Conservation (phyloP, 208 protist species). For the Phytomonas francai region DNA sequence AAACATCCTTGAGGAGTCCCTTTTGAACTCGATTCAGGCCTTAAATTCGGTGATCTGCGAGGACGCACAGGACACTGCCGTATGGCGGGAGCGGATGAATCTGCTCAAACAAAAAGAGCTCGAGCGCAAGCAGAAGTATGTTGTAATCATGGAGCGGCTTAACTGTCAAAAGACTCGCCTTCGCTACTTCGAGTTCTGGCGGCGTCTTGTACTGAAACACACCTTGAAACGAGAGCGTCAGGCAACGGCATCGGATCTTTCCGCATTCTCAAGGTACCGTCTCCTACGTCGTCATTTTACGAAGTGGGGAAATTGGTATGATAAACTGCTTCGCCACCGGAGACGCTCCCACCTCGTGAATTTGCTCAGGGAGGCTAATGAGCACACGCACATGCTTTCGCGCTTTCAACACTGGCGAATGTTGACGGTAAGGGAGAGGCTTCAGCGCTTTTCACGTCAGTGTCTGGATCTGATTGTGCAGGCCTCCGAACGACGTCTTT, state of each 20-base stretch:
- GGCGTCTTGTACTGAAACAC: slow-evolving; percentile 14
- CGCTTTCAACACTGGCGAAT: slow-evolving; percentile 12
- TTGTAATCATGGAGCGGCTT: slow-evolving; percentile 46
- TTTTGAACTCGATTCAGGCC: slow-evolving; percentile 35
- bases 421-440: too few relatives aligned
- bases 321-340: slow-evolving; percentile 42
- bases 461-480: too few relatives aligned
- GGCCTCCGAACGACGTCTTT: too few relatives aligned
- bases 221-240: slow-evolving; percentile 5
- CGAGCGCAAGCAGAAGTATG: slow-evolving; percentile 53
- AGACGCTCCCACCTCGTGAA: slow-evolving; percentile 28
- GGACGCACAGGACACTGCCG: slow-evolving; percentile 60
- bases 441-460: too few relatives aligned
- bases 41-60: slow-evolving; percentile 59
- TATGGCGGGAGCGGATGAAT: slow-evolving; percentile 49
- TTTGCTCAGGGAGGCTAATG: slow-evolving; percentile 35
- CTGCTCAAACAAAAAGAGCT: slow-evolving; percentile 44
- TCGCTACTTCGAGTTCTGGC: slow-evolving; percentile 56
- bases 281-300: slow-evolving; percentile 47
- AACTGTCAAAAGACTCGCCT: slow-evolving; percentile 47
- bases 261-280: not conserved
- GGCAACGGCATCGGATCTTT: slow-evolving; percentile 15
- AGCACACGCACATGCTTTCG: slow-evolving; percentile 21
- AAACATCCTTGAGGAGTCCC: slow-evolving; percentile 61
- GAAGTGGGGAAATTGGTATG: slow-evolving; percentile 63